These are phyloP conservation scores for Trichomonas gallinae DNA, from an alignment of 208 protist species.

Conservation along the genomic window DNA sequence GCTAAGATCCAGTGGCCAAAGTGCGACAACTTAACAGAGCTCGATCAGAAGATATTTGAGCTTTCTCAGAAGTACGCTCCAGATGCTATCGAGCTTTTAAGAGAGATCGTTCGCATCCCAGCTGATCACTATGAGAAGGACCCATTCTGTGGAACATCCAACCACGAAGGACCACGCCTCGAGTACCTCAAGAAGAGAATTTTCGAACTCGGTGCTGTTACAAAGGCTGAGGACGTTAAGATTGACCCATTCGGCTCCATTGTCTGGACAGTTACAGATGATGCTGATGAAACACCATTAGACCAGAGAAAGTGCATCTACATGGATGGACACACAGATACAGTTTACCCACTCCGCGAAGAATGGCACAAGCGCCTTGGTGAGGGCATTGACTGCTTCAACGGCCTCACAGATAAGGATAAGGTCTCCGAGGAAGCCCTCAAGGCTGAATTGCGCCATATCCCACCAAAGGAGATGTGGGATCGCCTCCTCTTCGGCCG, in stretches of 20 bases:
- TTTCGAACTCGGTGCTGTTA: background rate
- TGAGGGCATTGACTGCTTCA: background rate
- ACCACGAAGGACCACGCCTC: background rate
- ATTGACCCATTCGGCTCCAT: background rate
- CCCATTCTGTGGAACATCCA: background rate
- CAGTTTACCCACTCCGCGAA: background rate
- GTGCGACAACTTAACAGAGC: background rate
- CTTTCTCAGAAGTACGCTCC: background rate
- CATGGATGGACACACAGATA: background rate
- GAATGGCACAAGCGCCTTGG: background rate
- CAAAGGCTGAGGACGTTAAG: background rate
- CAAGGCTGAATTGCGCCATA: background rate
- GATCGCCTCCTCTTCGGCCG: background rate
- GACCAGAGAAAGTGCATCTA: background rate
- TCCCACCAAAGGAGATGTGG: slow-evolving; percentile 18
- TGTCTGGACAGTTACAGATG: background rate
- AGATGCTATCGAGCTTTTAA: background rate
- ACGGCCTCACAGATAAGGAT: background rate
- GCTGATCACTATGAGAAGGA: background rate
- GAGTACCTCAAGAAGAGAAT: background rate
- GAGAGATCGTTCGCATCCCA: background rate
- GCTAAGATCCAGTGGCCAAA: background rate
- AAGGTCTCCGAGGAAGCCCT: background rate
- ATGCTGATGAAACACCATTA: background rate
- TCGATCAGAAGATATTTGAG: background rate